A percentile compares a stretch with the other conserved stretches of the same genome.
These are phyloP conservation scores for Sphaerulina populicola DNA, from an alignment of 2,329 filamentous ascomycete species.

Conservation along the genomic window DNA sequence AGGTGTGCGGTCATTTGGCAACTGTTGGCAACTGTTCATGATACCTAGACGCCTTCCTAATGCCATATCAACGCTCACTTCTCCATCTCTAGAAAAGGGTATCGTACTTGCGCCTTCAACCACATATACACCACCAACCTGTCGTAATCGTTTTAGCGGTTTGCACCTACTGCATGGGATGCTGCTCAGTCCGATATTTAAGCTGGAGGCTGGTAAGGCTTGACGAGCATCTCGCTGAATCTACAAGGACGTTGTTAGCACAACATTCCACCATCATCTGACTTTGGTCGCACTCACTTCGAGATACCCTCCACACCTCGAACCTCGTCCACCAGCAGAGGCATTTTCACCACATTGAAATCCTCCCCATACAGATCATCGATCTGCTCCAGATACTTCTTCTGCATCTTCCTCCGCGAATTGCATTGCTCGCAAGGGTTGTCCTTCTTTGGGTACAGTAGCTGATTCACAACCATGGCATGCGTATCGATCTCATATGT, in stretches of 20 bases:
- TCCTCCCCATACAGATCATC: slow-evolving; percentile 93
- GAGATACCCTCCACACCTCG: slow-evolving; percentile 89
- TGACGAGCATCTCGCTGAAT: slow-evolving; percentile 78
- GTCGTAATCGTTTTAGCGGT: neutral
- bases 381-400: slow-evolving; percentile 98
- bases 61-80: slow-evolving; percentile 6
- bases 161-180: neutral
- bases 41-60: neutral
- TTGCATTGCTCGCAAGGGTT: slow-evolving; percentile 93
- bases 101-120: slow-evolving; percentile 6
- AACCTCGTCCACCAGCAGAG: slow-evolving; percentile 88
- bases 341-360: slow-evolving; percentile 99
- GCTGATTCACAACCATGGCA: slow-evolving; percentile 94
- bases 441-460: slow-evolving; percentile 79
- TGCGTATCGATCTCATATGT: slow-evolving; percentile 94
- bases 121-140: neutral
- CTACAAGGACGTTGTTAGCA: slow-evolving; percentile 25
- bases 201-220: slow-evolving; percentile 61
- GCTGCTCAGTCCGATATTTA: slow-evolving; percentile 5
- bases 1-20: too few relatives aligned
- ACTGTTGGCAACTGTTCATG: neutral
- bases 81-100: slow-evolving; percentile 4
- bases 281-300: slow-evolving; percentile 40
- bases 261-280: neutral
- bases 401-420: slow-evolving; percentile 93